Conservation (phyloP, 1,284 basidiomycete species). For the Exsudoporus floridanus region DNA sequence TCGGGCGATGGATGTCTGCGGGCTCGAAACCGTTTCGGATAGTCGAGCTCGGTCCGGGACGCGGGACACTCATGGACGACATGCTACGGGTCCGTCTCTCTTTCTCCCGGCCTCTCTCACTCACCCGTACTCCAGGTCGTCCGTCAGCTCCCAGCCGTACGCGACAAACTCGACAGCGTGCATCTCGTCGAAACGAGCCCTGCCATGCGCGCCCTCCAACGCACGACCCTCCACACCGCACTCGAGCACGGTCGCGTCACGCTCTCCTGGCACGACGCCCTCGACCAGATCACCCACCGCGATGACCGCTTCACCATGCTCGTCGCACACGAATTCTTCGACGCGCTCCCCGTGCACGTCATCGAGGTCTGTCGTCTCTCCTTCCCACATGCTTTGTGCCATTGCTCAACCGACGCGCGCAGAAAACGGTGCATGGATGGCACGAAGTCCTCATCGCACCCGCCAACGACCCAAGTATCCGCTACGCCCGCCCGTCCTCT, state of each 20-base stretch:
- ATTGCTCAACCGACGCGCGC: background rate
- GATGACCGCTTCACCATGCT: conserved; percentile 77
- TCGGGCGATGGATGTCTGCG: conserved; percentile 74
- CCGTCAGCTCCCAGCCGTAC: conserved; percentile 46
- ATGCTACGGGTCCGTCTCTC: conserved; percentile 70
- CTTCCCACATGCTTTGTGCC: no score
- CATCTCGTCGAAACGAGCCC: conserved; percentile 83
- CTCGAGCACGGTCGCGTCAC: conserved; percentile 34
- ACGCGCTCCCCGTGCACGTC: conserved; percentile 91
- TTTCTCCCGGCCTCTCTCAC: conserved; percentile 14
- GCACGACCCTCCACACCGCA: conserved; percentile 46
- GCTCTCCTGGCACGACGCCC: conserved; percentile 73
- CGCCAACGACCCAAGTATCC: conserved; percentile 31
- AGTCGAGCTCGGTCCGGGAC: conserved; percentile 92
- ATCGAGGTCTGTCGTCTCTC: conserved; percentile 74
- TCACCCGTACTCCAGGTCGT: conserved; percentile 44
- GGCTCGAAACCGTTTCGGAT: conserved; percentile 65
- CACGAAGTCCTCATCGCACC: conserved; percentile 81
- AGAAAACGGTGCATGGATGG: conserved; percentile 83
- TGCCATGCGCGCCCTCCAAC: conserved; percentile 66
- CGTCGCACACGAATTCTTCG: conserved; percentile 97
- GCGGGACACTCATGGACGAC: conserved; percentile 91
- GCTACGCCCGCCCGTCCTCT: conserved; percentile 27
- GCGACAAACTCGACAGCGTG: conserved; percentile 50
- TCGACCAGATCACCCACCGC: conserved; percentile 63